Base-by-base conservation (phyloP, 108 stramenopile species). In the Cyclotella sp. region DNA sequence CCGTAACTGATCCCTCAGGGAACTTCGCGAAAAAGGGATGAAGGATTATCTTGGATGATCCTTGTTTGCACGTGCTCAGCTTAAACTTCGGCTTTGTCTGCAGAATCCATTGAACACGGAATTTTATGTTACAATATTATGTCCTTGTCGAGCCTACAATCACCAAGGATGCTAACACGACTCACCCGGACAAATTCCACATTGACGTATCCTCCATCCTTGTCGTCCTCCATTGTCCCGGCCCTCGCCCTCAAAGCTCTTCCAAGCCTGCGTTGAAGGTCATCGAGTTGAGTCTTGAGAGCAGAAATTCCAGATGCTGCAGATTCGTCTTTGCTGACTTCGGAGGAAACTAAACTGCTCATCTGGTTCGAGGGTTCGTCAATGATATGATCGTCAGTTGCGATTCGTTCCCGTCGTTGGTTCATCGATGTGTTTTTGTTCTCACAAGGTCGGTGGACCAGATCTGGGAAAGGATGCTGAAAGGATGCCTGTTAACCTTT, bases 1-100 rank as follows among this genome's bases (percentile, higher is more conserved):
- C 74, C 18, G 74, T 75, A 39, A 75, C 66, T 16, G 47, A 67
- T 26, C 74, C 74, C 65, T 53, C 74, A 24, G 64, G 65, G 43
- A 75, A 75, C 22, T 55, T 51, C 8, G 53, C 74, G 21, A 26
- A 29, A 54, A 75, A 67, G 0, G 46, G 34, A 44, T 75, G 64
- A 51, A 75, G 64, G 39, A 75, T 75, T 11, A 52, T 75, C 53
- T 66, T 75, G 5, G 22, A 64, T 0, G 21, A 49, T 40, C 54
- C 61, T 41, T 30, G 11, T 67, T 14, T 54, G 45, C 52, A 64
- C 9, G 8, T 51, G 29, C 0, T 66, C 49, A 26, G 4, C 28
- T 42, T 30, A 3, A 60, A 62, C 4, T 27, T 60, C 7, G 66
- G 74, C 42, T 75, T 75, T 63, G 66, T 68, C 53, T 75, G 61